Base-by-base conservation (phyloP, 2,329 filamentous ascomycete species). In the Fusarium ramigenum region DNA sequence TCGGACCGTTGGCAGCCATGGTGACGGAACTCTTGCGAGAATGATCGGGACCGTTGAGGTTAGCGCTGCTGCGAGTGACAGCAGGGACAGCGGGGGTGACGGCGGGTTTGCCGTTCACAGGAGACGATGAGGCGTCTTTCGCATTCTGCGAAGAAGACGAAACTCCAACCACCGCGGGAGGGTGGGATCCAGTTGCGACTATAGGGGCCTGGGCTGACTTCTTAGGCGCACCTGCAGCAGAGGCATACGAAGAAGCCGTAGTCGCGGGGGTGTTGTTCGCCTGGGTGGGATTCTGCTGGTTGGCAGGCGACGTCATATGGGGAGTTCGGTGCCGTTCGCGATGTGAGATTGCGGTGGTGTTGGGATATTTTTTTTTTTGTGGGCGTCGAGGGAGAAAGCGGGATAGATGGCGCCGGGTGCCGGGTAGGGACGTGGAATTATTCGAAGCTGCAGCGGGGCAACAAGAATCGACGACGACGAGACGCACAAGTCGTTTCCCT, bases 11-110 rank as follows among this genome's bases (percentile, higher is more conserved):
- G 77, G 94, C 92, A 82, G 90, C 95, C 86, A 98, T 97, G 79
- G 95, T 97, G 79, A 97, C 93, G 23, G 96, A 97, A 74, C 91
- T 91, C 85, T 97, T 97, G 81, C 94, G 91, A 80, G 87, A 89
- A 85, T 98, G 95, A 77, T 94, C 92, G 77, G 85, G 85, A 75
- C 93, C 93, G 89, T 97, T 96, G 78, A 90, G 83, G 79, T 87
- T 87, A 75, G 86, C 84, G 79, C 86, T 89, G 83, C 89, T 88
- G 82, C 90, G 89, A 72, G 87, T 89, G 76, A 93, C 90, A 81
- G 87, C 86, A 75, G 92, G 91, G 77, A 93, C 87, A 80, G 91
- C 91, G 74, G 91, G 91, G 83, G 88, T 88, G 83, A 92, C 92
- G 83, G 91, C 87, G 75, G 87, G 86, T 85, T 93, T 93, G 88